Percentiles rank a stretch among this genome's conserved stretches.
Evolutionary conservation across 2,329 filamentous ascomycete species (phyloP).

Genomic region (Graphilbum sp.): DNA sequence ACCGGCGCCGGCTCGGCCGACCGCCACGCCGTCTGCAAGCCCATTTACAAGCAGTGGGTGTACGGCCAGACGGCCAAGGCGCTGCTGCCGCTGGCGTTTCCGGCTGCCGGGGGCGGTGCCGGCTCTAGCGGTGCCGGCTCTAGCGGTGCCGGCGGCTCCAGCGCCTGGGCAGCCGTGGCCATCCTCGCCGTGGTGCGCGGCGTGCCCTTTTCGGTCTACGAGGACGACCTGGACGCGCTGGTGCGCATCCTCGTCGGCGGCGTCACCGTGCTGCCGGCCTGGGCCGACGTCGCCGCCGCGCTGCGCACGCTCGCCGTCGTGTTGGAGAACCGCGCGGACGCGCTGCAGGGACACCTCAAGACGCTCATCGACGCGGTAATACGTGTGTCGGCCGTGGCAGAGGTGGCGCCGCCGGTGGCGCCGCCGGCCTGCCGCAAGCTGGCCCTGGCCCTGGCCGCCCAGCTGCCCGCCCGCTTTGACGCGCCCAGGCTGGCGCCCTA

Average conservation of each 20-base stretch:
- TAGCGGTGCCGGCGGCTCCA: too few relatives aligned
- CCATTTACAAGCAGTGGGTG: conserved; percentile 27
- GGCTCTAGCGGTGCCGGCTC: too few relatives aligned
- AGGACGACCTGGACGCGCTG: conserved; percentile 29
- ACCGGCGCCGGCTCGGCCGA: conserved; percentile 22
- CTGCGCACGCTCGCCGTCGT: conserved; percentile 31
- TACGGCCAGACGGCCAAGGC: conserved; percentile 30
- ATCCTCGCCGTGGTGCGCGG: conserved; percentile 32
- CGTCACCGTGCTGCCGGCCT: conserved; percentile 23
- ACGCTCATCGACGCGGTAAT: conserved; percentile 30
- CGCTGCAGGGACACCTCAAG: conserved; percentile 29
- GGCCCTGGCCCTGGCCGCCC: conserved; percentile 29
- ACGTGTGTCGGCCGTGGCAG: conserved; percentile 19
- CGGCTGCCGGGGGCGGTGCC: too few relatives aligned
- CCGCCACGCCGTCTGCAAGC: conserved; percentile 26
- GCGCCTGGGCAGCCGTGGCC: conserved; percentile 27
- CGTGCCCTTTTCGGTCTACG: conserved; percentile 32
- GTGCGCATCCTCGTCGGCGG: conserved; percentile 32
- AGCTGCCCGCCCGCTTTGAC: conserved; percentile 32
- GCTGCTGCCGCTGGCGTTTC: conserved; percentile 26
- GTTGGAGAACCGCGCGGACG: conserved; percentile 27
- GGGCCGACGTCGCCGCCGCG: conserved; percentile 28
- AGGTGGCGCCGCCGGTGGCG: conserved; percentile 1
- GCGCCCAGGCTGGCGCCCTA: conserved; percentile 27
- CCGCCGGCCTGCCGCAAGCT: conserved; percentile 24